Conservation (phyloP, 176 grass and related monocot species). For the Musa troglodytarum region DNA sequence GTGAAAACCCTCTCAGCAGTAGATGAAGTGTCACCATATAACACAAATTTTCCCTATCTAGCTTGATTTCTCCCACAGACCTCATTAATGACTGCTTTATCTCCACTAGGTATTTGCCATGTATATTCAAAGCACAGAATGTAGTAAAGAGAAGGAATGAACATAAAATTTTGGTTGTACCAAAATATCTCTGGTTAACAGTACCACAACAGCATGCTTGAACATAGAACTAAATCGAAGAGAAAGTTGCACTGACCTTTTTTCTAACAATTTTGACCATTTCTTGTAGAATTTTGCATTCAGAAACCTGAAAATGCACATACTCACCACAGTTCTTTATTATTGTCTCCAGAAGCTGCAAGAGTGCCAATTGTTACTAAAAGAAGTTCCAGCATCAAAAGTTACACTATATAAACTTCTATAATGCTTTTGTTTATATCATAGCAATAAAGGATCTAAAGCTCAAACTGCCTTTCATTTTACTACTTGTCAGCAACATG, state of each 20-base stretch:
- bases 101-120: too few relatives aligned
- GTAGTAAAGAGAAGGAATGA: too few relatives aligned
- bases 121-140: too few relatives aligned
- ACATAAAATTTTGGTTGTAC: too few relatives aligned
- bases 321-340: constrained; percentile 83
- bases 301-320: constrained; percentile 65
- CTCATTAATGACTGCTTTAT: too few relatives aligned
- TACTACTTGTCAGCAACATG: too few relatives aligned
- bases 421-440: neutral
- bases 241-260: constrained; percentile 37
- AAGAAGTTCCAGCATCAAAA: neutral
- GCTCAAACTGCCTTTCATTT: too few relatives aligned
- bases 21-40: neutral
- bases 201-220: too few relatives aligned
- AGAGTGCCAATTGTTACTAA: neutral
- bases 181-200: too few relatives aligned
- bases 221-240: neutral
- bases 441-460: neutral
- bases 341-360: constrained; percentile 93
- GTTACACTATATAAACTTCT: neutral
- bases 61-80: too few relatives aligned
- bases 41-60: too few relatives aligned
- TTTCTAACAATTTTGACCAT: constrained; percentile 95
- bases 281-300: constrained; percentile 67
- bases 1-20: neutral